Base-by-base conservation (phyloP, 495 filamentous ascomycete genomes). In the Chaetomidium leptoderma region DNA sequence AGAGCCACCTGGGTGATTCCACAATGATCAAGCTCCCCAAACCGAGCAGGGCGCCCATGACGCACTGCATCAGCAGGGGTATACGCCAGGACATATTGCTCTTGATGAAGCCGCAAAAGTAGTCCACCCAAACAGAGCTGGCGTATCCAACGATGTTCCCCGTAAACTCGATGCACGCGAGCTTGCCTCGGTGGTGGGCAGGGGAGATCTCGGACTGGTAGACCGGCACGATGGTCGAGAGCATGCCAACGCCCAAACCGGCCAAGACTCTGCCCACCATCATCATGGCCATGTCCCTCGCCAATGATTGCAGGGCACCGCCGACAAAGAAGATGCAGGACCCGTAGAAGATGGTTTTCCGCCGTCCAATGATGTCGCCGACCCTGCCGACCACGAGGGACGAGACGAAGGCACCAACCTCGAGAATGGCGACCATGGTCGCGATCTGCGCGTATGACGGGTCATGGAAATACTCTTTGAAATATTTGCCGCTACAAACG, bases 131-230 rank as follows among this genome's bases (percentile, higher is more conserved):
- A 9, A 98, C 93, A 62, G 91, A 96, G 47, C 90, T 88, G 46
- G 91, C 89, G 71, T 98, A 98, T 24, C 93, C 93, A 61, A 86
- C 83, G 59, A 98, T 95, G 70, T 98, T 98, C 30, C 93, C 93
- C 0, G 95, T 90, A 66, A 98, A 98, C 70, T 97, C 95, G 57
- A 98, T 97, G 72, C 93, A 98, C 13, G 93, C 93, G 56, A 97
- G 78, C 72, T 92, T 92, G 17, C 95, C 95, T 53, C 95, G 81
- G 69, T 95, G 97, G 62, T 98, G 95, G 14, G 93, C 90, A 52
- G 93, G 93, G 49, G 92, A 92, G 56, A 98, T 98, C 68, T 98
- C 95, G 32, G 91, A 97, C 73, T 98, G 93, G 72, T 97, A 98
- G 37, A 98, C 89, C 1, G 93, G 93, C 6, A 98, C 95, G 54